A percentile compares a stretch with the other conserved stretches of the same genome.
Conservation (phyloP, 257 asterid genomes). For the Solanum arcanum region DNA sequence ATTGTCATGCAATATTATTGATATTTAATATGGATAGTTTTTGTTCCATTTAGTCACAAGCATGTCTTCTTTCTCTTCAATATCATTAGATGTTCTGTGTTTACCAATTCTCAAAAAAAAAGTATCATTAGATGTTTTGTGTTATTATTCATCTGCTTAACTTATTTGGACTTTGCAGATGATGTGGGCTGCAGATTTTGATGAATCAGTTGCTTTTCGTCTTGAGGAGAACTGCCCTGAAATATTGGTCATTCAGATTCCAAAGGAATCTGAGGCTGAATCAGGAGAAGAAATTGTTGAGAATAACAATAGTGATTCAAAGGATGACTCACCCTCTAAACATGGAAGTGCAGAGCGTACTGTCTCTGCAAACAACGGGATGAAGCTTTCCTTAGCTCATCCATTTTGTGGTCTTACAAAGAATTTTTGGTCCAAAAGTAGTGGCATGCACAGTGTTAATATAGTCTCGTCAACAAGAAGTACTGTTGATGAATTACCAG, state of each 20-base stretch:
- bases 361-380: slow-evolving; percentile 36
- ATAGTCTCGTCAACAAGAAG: slow-evolving; percentile 48
- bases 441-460: slow-evolving; percentile 35
- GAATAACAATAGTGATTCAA: slow-evolving; percentile 22
- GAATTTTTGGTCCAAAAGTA: slow-evolving; percentile 71
- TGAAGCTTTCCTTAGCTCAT: slow-evolving; percentile 37
- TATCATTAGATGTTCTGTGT: not conserved
- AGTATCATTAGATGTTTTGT: not conserved
- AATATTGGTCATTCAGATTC: slow-evolving; percentile 50
- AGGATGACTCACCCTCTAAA: slow-evolving; percentile 33
- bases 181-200: slow-evolving; percentile 99
- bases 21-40: not conserved
- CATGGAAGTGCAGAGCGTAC: slow-evolving; percentile 36
- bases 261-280: slow-evolving; percentile 42
- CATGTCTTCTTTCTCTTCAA: not conserved
- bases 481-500: slow-evolving; percentile 86
- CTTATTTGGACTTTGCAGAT: slow-evolving; percentile 38
- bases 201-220: slow-evolving; percentile 47
- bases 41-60: not conserved
- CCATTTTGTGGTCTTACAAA: slow-evolving; percentile 89
- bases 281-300: slow-evolving; percentile 47
- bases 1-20: not conserved
- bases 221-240: slow-evolving; percentile 71
- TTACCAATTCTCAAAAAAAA: not conserved
- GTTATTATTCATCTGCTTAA: not conserved